A percentile compares a stretch with the other conserved stretches of the same genome.
Evolutionary conservation across 441 rosid genomes (phyloP).

Genomic region (Brassica hybrid): DNA sequence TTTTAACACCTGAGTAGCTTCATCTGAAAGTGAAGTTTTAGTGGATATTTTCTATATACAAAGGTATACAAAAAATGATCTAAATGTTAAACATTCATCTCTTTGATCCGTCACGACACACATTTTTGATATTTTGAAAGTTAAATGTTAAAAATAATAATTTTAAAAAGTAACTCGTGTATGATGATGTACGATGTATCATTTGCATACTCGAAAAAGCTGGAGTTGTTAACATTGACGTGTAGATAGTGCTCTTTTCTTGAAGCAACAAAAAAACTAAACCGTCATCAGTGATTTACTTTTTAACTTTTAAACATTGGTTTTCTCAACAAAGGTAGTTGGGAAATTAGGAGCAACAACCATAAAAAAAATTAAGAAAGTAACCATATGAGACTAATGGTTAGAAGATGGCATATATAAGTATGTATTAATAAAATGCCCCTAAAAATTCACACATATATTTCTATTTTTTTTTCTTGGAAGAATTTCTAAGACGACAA

Average conservation of each 20-base stretch:
- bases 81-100: neutral
- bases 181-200: conserved; percentile 13
- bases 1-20: neutral
- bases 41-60: neutral
- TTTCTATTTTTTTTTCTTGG: too few species aligned
- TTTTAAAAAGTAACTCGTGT: too few species aligned
- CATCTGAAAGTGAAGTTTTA: neutral
- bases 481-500: too few species aligned
- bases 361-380: conserved; percentile 20
- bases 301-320: conserved; percentile 15
- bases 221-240: conserved; percentile 34
- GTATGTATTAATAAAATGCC: too few species aligned
- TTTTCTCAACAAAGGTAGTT: neutral
- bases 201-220: conserved; percentile 32
- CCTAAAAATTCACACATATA: too few species aligned
- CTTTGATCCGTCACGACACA: neutral
- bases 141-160: too few species aligned
- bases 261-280: conserved; percentile 35
- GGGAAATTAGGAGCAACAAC: too few species aligned
- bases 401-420: too few species aligned
- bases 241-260: conserved; percentile 31
- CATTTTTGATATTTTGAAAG: too few species aligned
- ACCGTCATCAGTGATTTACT: conserved; percentile 2
- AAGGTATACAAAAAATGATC: too few species aligned
- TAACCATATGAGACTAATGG: conserved; percentile 14